These are phyloP conservation scores for Phlebiopsis gigantea DNA, from an alignment of 768 basidiomycete genomes.

Conservation along the genomic window DNA sequence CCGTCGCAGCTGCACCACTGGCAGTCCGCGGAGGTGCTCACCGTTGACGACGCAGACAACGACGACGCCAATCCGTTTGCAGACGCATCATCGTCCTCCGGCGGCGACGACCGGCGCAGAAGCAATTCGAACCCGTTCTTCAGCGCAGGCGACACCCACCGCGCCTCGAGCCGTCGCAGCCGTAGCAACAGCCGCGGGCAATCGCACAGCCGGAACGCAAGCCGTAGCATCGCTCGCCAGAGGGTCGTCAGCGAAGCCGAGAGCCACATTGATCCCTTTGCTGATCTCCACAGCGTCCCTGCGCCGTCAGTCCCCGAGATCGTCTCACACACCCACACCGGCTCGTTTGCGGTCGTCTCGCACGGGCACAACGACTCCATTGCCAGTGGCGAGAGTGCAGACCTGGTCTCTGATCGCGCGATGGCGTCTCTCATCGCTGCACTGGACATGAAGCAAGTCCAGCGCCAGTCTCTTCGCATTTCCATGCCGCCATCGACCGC, in stretches of 20 bases:
- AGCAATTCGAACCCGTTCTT: conserved; percentile 42
- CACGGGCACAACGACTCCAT: conserved; percentile 31
- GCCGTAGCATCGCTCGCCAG: conserved; percentile 12
- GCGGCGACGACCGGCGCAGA: conserved; percentile 29
- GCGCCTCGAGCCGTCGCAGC: conserved; percentile 17
- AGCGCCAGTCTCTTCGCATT: conserved; percentile 17
- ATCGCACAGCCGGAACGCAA: conserved; percentile 13
- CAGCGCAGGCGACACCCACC: conserved; percentile 30
- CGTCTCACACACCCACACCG: conserved; percentile 20
- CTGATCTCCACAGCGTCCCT: conserved; percentile 24
- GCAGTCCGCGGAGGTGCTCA: conserved; percentile 65
- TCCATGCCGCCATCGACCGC: conserved; percentile 52
- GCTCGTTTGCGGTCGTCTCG: too few relatives aligned
- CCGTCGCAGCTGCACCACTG: conserved; percentile 48
- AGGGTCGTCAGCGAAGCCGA: conserved; percentile 4
- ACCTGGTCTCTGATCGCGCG: conserved; percentile 41
- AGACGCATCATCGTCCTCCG: too few relatives aligned
- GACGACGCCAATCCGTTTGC: conserved; percentile 30
- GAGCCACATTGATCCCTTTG: conserved; percentile 35
- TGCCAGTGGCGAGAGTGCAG: conserved; percentile 27
- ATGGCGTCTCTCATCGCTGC: conserved; percentile 64
- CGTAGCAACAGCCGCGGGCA: conserved; percentile 22
- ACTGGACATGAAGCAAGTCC: conserved; percentile 45
- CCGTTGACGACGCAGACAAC: conserved; percentile 30
- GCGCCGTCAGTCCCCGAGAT: conserved; percentile 9